These are phyloP conservation scores for Teunomyces aglyptinius DNA, from an alignment of 805 yeast genomes.

Conservation along the genomic window DNA sequence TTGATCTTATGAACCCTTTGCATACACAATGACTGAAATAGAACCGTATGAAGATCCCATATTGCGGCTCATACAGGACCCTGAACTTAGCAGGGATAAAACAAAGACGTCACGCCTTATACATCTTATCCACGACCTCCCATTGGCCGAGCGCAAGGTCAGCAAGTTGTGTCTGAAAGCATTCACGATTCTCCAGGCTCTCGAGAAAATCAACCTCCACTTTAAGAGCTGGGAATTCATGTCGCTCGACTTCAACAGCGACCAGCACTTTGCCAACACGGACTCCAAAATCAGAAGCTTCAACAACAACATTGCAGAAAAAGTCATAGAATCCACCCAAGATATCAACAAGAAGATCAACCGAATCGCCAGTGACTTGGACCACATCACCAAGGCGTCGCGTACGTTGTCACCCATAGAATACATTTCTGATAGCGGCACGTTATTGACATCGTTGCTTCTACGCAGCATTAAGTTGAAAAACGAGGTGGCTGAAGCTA, in stretches of 20 bases:
- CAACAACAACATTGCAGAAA: constrained; percentile 52
- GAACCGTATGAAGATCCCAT: constrained; percentile 47
- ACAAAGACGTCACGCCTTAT: constrained; percentile 40
- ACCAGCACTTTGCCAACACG: constrained; percentile 31
- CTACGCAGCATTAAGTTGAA: constrained; percentile 49
- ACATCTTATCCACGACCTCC: constrained; percentile 42
- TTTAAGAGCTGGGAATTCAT: constrained; percentile 56
- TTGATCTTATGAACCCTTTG: neutral
- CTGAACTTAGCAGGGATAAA: constrained; percentile 44
- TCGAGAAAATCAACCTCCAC: constrained; percentile 48
- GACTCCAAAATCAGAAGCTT: constrained; percentile 31
- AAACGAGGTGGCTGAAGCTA: constrained; percentile 48
- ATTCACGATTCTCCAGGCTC: constrained; percentile 46
- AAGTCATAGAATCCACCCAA: constrained; percentile 51
- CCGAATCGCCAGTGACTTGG: constrained; percentile 45
- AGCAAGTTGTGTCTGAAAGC: constrained; percentile 49
- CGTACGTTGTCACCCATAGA: constrained; percentile 43
- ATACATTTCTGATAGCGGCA: constrained; percentile 53
- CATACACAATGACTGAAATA: constrained; percentile 18
- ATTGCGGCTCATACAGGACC: constrained; percentile 46
- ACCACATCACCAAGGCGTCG: constrained; percentile 44
- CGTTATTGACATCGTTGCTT: constrained; percentile 44
- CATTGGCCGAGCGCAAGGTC: constrained; percentile 41
- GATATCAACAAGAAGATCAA: constrained; percentile 44
- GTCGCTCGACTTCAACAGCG: constrained; percentile 49